Base-by-base conservation (phyloP, 352 stramenopile species). In the Globisporangium acanthophoron region DNA sequence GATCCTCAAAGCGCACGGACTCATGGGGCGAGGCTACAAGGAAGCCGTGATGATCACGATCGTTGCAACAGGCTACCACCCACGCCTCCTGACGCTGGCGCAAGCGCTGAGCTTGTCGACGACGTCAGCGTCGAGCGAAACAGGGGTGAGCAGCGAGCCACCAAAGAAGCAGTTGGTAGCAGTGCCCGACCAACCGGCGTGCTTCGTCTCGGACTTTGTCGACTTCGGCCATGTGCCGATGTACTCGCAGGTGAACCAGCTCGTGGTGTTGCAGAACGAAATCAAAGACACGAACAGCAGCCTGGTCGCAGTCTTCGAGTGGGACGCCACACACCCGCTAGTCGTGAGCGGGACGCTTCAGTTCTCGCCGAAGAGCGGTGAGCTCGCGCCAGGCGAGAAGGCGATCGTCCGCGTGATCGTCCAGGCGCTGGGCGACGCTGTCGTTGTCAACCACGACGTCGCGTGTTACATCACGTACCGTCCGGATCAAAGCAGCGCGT, bases 361-460 rank as follows among this genome's bases (percentile, higher is more conserved):
- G 1, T 94, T 92, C 46, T 73, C 67, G 0, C 85, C 85, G 1
- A 64, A 65, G 27, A 63, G 60, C 20, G 85, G 85, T 0, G 69
- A 87, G 47, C 62, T 92, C 39, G 49, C 41, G 0, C 67, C 74
- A 29, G 74, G 71, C 5, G 67, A 90, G 35, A 74, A 87, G 29
- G 31, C 54, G 16, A 62, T 92, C 5, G 68, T 92, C 29, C 76
- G 78, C 5, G 70, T 89, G 33, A 79, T 56, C 13, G 20, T 92
- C n/a, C 61, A 58, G 16, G 65, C 77, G 0, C 49, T 59, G 35
- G 58, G 70, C n/a, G 67, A 85, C 27, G 56, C 68, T 3, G 12
- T 90, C 1, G 75, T 92, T 2, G 54, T 94, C 11, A 84, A 91
- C 58, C 80, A 94, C 41, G 67, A 87, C 49, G 61, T 94, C 35